phyloP scores from a whole-genome alignment of 2,329 filamentous ascomycete genomes.

The Pseudogymnoascus sp. region DNA sequence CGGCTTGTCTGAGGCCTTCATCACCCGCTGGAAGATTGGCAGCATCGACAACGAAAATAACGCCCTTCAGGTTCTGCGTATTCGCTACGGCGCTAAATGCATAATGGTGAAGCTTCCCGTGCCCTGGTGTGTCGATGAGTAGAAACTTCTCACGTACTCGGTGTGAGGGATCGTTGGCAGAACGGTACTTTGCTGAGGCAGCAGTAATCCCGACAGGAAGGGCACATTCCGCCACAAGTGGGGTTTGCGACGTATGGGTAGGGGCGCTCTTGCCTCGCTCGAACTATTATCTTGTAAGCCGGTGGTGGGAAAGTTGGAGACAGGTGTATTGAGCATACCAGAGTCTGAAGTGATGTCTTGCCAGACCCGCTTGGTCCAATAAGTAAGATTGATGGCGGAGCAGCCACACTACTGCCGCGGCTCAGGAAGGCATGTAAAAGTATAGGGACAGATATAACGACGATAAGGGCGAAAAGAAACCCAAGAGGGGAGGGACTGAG shows the following conservation, averaged over 20 bases:
- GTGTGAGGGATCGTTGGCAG: constrained; percentile 54
- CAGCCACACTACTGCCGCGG: constrained; percentile 56
- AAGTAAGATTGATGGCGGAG: constrained; percentile 70
- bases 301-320: constrained; percentile 8
- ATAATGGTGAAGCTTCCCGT: constrained; percentile 80
- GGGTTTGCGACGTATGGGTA: constrained; percentile 56
- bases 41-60: constrained; percentile 88
- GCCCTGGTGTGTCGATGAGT: constrained; percentile 84
- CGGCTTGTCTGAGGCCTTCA: constrained; percentile 62
- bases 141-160: constrained; percentile 61
- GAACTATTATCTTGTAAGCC: constrained; percentile 30
- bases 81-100: constrained; percentile 48
- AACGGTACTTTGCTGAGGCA: constrained; percentile 57
- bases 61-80: constrained; percentile 53
- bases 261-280: constrained; percentile 44
- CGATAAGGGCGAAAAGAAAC: constrained; percentile 61
- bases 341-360: constrained; percentile 82
- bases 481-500: constrained; percentile 54
- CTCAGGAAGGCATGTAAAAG: constrained; percentile 70
- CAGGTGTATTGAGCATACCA: constrained; percentile 42
- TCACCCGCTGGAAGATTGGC: constrained; percentile 53
- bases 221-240: constrained; percentile 48
- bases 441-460: constrained; percentile 68
- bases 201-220: constrained; percentile 47
- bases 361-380: constrained; percentile 75